These are phyloP conservation scores for Pseudocercospora crystallina DNA, from an alignment of 2,329 filamentous ascomycete species.

Conservation along the genomic window DNA sequence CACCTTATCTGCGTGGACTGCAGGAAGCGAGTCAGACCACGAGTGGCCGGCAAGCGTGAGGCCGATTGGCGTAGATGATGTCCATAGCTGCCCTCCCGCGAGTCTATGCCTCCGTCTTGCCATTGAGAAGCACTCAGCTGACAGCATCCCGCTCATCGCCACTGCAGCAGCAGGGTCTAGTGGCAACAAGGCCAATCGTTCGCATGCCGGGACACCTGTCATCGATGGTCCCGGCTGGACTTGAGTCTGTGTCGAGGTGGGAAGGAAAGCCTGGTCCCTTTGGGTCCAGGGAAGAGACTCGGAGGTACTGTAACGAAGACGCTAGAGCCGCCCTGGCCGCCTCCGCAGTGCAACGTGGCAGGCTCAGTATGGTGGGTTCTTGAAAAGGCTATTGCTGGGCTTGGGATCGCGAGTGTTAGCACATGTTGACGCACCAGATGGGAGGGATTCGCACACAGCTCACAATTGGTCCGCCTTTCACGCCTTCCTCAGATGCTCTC, in stretches of 20 bases:
- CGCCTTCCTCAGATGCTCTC: constrained; percentile 10
- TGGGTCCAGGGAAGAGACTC: constrained; percentile 30
- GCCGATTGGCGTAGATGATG: constrained; percentile 20
- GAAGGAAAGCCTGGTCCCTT: constrained; percentile 40
- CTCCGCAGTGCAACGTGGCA: constrained; percentile 56
- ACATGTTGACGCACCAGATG: constrained; percentile 20
- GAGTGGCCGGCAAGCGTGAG: constrained; percentile 11
- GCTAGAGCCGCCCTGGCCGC: constrained; percentile 42
- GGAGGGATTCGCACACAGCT: constrained; percentile 8
- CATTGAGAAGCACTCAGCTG: constrained; percentile 40
- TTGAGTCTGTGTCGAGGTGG: constrained; percentile 22
- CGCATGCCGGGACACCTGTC: constrained; percentile 39
- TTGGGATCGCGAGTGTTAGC: constrained; percentile 24
- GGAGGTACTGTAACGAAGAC: constrained; percentile 19
- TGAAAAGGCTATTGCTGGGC: constrained; percentile 29
- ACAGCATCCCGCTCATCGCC: constrained; percentile 41
- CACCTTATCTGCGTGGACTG: constrained; percentile 49
- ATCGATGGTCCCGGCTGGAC: constrained; percentile 21
- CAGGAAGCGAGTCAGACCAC: constrained; percentile 33
- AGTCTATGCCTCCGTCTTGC: constrained; percentile 24
- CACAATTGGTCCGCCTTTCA: constrained; percentile 17
- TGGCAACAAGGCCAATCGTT: constrained; percentile 45
- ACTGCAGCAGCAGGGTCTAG: constrained; percentile 42
- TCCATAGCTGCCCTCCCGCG: constrained; percentile 1
- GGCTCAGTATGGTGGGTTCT: constrained; percentile 36